phyloP scores from a whole-genome alignment of 1,284 basidiomycete species.

The Flammula alnicola region DNA sequence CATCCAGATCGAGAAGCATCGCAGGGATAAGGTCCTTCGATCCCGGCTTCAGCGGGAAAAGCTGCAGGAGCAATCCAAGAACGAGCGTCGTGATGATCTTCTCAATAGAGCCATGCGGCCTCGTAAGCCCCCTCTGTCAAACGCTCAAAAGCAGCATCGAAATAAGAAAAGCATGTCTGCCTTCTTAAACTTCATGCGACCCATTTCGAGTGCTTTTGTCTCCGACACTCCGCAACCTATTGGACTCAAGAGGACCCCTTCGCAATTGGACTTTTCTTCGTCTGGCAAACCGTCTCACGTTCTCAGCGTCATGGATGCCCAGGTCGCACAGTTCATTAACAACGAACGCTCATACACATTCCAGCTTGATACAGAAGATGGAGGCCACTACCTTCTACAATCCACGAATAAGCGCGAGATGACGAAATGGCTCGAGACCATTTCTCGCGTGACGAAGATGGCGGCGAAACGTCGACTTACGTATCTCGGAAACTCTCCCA shows the following conservation, averaged over 20 bases:
- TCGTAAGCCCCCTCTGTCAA: conserved; percentile 45
- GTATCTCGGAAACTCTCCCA: conserved; percentile 74
- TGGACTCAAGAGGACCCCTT: conserved; percentile 59
- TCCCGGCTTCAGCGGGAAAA: conserved; percentile 75
- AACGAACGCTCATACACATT: conserved; percentile 81
- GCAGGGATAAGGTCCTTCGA: conserved; percentile 70
- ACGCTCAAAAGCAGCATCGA: conserved; percentile 67
- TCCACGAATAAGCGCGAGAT: conserved; percentile 69
- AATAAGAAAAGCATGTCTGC: conserved; percentile 86
- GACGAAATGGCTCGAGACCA: conserved; percentile 74
- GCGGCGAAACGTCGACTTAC: conserved; percentile 81
- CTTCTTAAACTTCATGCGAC: conserved; percentile 84
- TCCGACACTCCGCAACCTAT: conserved; percentile 54
- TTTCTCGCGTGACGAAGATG: conserved; percentile 68
- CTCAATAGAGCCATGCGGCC: conserved; percentile 73
- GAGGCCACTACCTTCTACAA: conserved; percentile 80
- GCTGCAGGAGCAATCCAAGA: conserved; percentile 67
- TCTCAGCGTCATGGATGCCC: conserved; percentile 72
- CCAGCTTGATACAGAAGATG: conserved; percentile 83
- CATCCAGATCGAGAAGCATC: conserved; percentile 77
- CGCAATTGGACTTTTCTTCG: conserved; percentile 74
- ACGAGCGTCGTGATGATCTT: conserved; percentile 74
- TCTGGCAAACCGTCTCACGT: conserved; percentile 74
- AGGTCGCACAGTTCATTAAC: conserved; percentile 71
- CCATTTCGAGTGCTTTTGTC: conserved; percentile 81